These are phyloP conservation scores for Lepraria neglecta DNA, from an alignment of 495 filamentous ascomycete genomes.

Conservation along the genomic window DNA sequence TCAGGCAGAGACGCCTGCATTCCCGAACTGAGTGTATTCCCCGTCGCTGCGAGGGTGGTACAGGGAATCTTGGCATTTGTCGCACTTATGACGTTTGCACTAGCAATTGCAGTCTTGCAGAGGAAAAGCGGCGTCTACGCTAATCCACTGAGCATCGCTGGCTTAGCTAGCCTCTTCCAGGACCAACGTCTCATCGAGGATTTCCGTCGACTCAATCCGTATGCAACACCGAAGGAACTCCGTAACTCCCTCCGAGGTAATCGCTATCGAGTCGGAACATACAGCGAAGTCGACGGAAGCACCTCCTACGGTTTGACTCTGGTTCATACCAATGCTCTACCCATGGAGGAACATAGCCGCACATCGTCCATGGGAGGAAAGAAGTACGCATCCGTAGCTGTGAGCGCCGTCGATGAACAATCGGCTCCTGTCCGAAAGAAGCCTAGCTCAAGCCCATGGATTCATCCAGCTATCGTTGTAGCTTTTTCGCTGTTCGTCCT, in stretches of 20 bases:
- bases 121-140: constrained; percentile 31
- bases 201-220: constrained; percentile 20
- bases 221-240: constrained; percentile 12
- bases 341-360: not conserved
- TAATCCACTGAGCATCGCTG: constrained; percentile 41
- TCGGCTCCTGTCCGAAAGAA: not conserved
- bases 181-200: constrained; percentile 30
- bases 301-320: constrained; percentile 34
- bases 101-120: constrained; percentile 10
- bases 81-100: constrained; percentile 8
- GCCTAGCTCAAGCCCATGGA: constrained; percentile 6
- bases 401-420: constrained; percentile 6
- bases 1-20: constrained; percentile 15
- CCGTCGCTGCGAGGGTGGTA: constrained; percentile 17
- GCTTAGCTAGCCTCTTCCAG: constrained; percentile 33
- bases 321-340: constrained; percentile 17
- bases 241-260: constrained; percentile 6
- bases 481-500: constrained; percentile 33
- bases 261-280: constrained; percentile 37
- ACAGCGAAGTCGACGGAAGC: constrained; percentile 28
- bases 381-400: constrained; percentile 19
- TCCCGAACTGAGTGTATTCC: constrained; percentile 16
- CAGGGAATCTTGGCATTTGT: constrained; percentile 18
- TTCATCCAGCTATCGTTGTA: constrained; percentile 1
- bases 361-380: constrained; percentile 9